A percentile compares a stretch with the other conserved stretches of the same genome.
These are phyloP conservation scores for Citrus sinensis DNA, from an alignment of 345 rosid genomes.

Conservation along the genomic window DVS_A1.0 CM039167.1:6004001-6004500, in stretches of 20 bases:
- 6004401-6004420: conserved; percentile 81
- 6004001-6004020: background rate
- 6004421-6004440: conserved; percentile 86
- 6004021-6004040: background rate
- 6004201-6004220: background rate
- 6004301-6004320: background rate
- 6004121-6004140: background rate
- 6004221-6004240: background rate
- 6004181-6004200: background rate
- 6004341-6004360: background rate
- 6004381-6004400: conserved; percentile 81
- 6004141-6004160: background rate
- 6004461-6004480: conserved; percentile 97
- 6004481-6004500: conserved; percentile 87
- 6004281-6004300: background rate
- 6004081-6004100: background rate
- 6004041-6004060: background rate
- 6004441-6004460: conserved; percentile 96
- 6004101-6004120: background rate
- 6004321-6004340: background rate
- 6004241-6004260: background rate
- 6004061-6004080: background rate
- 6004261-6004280: background rate
- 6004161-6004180: no score
- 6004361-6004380: background rate